Evolutionary conservation across 164 flowering plant species (phyloP).

Genomic region (Nymphaea thermarum): DNA sequence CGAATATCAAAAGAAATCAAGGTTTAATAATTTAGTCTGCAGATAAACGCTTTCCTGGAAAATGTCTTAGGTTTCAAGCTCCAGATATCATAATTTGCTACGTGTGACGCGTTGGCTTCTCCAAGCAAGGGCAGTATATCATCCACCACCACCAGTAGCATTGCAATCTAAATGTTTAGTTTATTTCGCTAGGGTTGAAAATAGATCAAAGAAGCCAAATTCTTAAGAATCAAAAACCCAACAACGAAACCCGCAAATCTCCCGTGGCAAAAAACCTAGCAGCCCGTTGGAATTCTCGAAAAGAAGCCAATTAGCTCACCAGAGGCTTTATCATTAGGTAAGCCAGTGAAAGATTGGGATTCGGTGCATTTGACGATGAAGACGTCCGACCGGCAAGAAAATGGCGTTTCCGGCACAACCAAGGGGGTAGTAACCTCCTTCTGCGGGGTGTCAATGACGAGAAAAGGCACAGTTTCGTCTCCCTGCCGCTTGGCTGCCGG

Average conservation of each 20-base stretch:
- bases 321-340: not conserved
- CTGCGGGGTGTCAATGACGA: constrained; percentile 18
- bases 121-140: too few relatives aligned
- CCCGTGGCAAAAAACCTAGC: not conserved
- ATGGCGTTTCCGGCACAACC: constrained; percentile 24
- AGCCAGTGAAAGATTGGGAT: constrained; percentile 1
- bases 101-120: too few relatives aligned
- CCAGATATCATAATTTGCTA: too few relatives aligned
- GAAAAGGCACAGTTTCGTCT: not conserved
- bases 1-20: too few relatives aligned
- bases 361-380: constrained; percentile 22
- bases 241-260: constrained; percentile 11
- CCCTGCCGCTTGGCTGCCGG: not conserved
- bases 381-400: constrained; percentile 19
- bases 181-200: too few relatives aligned
- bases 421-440: constrained; percentile 13
- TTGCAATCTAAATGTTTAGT: too few relatives aligned
- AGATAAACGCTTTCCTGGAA: too few relatives aligned
- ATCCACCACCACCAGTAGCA: too few relatives aligned
- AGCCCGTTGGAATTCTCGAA: not conserved
- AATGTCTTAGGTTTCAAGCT: too few relatives aligned
- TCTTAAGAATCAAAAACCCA: not conserved
- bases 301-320: not conserved
- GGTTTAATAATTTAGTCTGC: too few relatives aligned
- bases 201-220: not conserved